Conservation (phyloP, 2,329 filamentous ascomycete genomes). For the Leptographium flavum region DNA sequence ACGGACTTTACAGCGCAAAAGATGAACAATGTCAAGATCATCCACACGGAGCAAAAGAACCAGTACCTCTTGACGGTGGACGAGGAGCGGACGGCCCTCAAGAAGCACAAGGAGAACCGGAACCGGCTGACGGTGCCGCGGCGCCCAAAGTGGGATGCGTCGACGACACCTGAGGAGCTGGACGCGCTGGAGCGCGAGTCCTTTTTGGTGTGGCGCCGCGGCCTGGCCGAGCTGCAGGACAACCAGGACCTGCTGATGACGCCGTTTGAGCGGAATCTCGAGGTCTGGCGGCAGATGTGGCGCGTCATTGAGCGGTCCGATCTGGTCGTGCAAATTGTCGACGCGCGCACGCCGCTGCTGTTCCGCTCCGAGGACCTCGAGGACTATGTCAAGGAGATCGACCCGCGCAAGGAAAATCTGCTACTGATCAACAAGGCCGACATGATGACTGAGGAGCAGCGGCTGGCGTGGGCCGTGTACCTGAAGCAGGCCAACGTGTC, state of each 20-base stretch:
- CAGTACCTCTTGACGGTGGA: constrained; percentile 76
- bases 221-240: constrained; percentile 84
- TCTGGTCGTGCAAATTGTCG: constrained; percentile 93
- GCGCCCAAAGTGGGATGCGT: constrained; percentile 75
- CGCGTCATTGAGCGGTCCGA: constrained; percentile 95
- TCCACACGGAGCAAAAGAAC: constrained; percentile 91
- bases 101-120: constrained; percentile 73
- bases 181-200: constrained; percentile 66
- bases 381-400: constrained; percentile 84
- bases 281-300: constrained; percentile 97
- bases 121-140: constrained; percentile 74
- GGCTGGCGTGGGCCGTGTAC: constrained; percentile 73
- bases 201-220: constrained; percentile 77
- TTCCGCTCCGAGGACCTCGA: constrained; percentile 93
- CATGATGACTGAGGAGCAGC: constrained; percentile 87
- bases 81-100: constrained; percentile 65
- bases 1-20: constrained; percentile 99
- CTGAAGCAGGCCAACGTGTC: constrained; percentile 69
- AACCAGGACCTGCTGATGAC: constrained; percentile 93
- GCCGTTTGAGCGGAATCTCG: constrained; percentile 90
- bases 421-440: constrained; percentile 96
- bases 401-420: constrained; percentile 76
- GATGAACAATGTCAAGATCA: constrained; percentile 98
- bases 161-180: constrained; percentile 70
- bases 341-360: constrained; percentile 84